Conservation (phyloP, 2,329 filamentous ascomycete species). For the Calonectria henricotiae region DNA sequence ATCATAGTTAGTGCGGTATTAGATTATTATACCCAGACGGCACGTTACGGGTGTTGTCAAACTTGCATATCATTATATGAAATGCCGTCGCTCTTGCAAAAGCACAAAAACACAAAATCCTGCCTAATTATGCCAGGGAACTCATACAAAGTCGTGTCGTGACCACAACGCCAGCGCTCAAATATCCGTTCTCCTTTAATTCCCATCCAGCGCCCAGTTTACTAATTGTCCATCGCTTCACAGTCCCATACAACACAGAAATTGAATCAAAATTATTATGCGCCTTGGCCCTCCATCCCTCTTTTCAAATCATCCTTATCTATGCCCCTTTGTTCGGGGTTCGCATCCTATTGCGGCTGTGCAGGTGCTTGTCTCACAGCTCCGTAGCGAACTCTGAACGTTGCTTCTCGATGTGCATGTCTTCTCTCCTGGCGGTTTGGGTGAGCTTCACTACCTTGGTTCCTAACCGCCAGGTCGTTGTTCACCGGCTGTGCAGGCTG, state of each 20-base stretch:
- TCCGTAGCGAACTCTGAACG: slow-evolving; percentile 7
- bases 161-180: slow-evolving; percentile 20
- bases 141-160: slow-evolving; percentile 6
- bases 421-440: not conserved
- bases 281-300: not conserved
- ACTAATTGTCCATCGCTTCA: not conserved
- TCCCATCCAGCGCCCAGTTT: not conserved
- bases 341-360: slow-evolving; percentile 13
- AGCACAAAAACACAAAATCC: not conserved
- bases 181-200: slow-evolving; percentile 2
- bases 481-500: not conserved
- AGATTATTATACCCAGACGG: no score
- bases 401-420: not conserved
- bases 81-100: no score
- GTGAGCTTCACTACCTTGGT: not conserved
- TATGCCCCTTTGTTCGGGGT: slow-evolving; percentile 44
- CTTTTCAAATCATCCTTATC: not conserved
- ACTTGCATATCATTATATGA: no score
- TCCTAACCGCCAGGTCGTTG: not conserved
- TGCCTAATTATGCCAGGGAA: not conserved
- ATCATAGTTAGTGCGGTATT: no score
- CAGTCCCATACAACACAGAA: not conserved
- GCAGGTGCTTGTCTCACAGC: slow-evolving; percentile 10
- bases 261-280: not conserved
- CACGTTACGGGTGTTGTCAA: no score